Percentiles rank a stretch among this genome's conserved stretches.
Conservation (phyloP, 805 yeast genomes). For the Metschnikowia reukaufii region DNA sequence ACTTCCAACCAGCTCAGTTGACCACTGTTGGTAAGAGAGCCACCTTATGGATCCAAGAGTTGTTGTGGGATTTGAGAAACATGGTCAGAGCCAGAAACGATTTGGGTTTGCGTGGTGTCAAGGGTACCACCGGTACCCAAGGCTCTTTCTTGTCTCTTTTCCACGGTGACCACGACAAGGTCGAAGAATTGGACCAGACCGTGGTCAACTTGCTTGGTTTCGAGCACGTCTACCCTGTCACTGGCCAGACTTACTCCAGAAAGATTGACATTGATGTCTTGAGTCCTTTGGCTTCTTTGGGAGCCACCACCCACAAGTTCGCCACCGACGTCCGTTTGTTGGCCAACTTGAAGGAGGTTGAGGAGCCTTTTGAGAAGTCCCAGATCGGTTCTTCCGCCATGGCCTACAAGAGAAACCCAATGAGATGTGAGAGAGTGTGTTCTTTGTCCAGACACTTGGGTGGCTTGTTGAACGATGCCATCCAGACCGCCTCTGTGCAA, state of each 20-base stretch:
- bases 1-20: constrained; percentile 98
- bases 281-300: constrained; percentile 90
- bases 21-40: constrained; percentile 99
- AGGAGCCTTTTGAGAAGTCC: constrained; percentile 97
- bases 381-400: constrained; percentile 98
- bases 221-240: constrained; percentile 92
- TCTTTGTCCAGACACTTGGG: constrained; percentile 97
- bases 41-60: constrained; percentile 95
- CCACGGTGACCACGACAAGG: constrained; percentile 97
- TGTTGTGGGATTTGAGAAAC: constrained; percentile 96
- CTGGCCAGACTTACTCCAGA: constrained; percentile 99
- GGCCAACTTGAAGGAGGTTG: constrained; percentile 95
- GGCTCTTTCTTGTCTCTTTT: constrained; percentile 92
- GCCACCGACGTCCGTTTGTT: constrained; percentile 95
- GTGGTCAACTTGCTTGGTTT: constrained; percentile 93
- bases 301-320: constrained; percentile 95
- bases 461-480: constrained; percentile 86
- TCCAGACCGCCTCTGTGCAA: constrained; percentile 96
- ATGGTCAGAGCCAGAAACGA: constrained; percentile 95
- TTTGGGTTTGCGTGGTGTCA: constrained; percentile 94
- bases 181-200: constrained; percentile 85
- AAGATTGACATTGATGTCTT: constrained; percentile 94
- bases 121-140: constrained; percentile 99
- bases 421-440: constrained; percentile 98
- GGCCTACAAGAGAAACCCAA: constrained; percentile 99